Evolutionary conservation across 2,329 filamentous ascomycete species (phyloP), one percentile per base, ranked within the genome.

Genomic region (Stemphylium lycopersici): DNA sequence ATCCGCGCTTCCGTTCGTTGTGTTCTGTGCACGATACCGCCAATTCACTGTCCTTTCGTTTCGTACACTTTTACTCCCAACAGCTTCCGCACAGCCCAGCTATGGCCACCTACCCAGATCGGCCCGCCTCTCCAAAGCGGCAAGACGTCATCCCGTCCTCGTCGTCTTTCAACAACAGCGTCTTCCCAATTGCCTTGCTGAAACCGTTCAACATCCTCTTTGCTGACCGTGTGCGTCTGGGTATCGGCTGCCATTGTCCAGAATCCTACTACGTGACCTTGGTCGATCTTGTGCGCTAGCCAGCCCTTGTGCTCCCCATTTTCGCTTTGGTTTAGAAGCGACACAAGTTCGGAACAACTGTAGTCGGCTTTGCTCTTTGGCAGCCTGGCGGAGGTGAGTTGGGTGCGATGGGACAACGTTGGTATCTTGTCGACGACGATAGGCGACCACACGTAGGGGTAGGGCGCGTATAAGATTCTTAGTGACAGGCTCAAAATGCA

Each of bases 91-190:
- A 65, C 62, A 31, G 55, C 61, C 61, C 58, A 66, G 48, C 63
- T 66, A 38, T 67, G 65, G 24, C 61, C 61, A 6, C 36, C 45
- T 12, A 45, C 54, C 56, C 56, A 63, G 4, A 65, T 55, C 37
- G 63, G 65, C 24, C 65, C 65, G 39, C 63, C 63, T 55, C 65
- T 61, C 65, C 63, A 66, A 5, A 65, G 40, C 13, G 65, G 65
- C 26, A 67, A 39, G 2, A 66, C 56, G 45, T 67, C 65, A 1
- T 54, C 13, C 12, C 56, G 48, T 4, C 47, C 55, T 16, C 48
- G 32, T 26, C 63, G 55, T 33, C 63, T 55, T 38, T 56, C 46
- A 16, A 43, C 40, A 12, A 67, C 54, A 6, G 34, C 38, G 15
- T 31, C 47, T 31, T 66, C 63, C 65, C 65, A 67, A 33, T 63